Conservation (phyloP, 164 flowering plant genomes). For the Platanus orientalis region DNA sequence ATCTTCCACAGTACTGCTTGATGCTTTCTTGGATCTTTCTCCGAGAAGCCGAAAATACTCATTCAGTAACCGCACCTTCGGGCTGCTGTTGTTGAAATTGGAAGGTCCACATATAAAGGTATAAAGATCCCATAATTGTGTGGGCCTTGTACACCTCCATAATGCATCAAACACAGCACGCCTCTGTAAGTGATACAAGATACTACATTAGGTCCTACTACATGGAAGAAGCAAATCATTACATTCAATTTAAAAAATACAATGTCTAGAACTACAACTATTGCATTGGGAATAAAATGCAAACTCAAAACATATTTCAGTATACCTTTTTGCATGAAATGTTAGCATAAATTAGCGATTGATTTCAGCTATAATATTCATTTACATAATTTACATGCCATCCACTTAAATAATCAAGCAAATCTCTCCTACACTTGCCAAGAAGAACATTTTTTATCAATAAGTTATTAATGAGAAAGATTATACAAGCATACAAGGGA, state of each 20-base stretch:
- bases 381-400: no score
- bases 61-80: slow-evolving; percentile 74
- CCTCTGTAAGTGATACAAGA: slow-evolving; percentile 51
- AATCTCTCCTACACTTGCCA: no score
- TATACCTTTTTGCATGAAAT: no score
- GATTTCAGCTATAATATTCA: no score
- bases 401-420: no score
- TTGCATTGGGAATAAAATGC: no score
- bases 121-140: slow-evolving; percentile 80
- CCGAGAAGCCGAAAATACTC: slow-evolving; percentile 93
- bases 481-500: no score
- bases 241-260: neutral
- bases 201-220: neutral
- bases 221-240: neutral
- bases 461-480: no score
- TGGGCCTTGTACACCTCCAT: slow-evolving; percentile 61
- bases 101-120: slow-evolving; percentile 74
- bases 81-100: slow-evolving; percentile 46
- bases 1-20: slow-evolving; percentile 52
- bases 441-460: no score
- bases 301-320: no score
- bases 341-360: no score
- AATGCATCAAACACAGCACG: slow-evolving; percentile 76
- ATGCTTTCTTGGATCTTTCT: slow-evolving; percentile 38
- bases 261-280: no score